phyloP scores from a whole-genome alignment of 352 stramenopile species.

The Blastocystis sp. region DNA sequence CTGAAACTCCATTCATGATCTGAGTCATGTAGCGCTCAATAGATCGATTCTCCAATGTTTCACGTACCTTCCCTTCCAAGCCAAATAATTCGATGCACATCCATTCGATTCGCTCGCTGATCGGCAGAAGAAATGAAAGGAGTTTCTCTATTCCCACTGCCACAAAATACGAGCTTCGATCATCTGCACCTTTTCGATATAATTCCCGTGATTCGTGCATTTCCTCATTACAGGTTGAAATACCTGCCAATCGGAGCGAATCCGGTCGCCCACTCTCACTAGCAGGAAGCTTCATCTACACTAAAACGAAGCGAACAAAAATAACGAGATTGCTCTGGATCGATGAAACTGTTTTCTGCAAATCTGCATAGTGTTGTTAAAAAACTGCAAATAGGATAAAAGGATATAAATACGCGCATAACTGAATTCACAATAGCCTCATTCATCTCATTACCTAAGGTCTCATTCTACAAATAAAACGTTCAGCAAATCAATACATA shows the following conservation, averaged over 20 bases:
- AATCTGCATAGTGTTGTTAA: neutral
- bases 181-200: neutral
- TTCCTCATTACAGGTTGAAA: neutral
- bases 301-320: neutral
- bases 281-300: slow-evolving; percentile 10
- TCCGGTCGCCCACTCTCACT: neutral
- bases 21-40: neutral
- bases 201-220: neutral
- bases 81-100: slow-evolving; percentile 20
- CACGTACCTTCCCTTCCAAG: neutral
- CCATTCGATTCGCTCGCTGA: slow-evolving; percentile 7
- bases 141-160: slow-evolving; percentile 5
- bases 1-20: neutral
- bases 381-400: neutral
- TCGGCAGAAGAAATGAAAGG: neutral
- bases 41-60: neutral
- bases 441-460: neutral
- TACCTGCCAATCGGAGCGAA: neutral
- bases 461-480: neutral
- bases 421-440: neutral
- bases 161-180: neutral
- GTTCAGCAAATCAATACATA: neutral
- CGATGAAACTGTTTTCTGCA: neutral
- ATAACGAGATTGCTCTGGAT: neutral
- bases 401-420: neutral